These are phyloP conservation scores for Avena atlantica DNA, from an alignment of 176 grass and related monocot species.

Conservation along the genomic window DNA sequence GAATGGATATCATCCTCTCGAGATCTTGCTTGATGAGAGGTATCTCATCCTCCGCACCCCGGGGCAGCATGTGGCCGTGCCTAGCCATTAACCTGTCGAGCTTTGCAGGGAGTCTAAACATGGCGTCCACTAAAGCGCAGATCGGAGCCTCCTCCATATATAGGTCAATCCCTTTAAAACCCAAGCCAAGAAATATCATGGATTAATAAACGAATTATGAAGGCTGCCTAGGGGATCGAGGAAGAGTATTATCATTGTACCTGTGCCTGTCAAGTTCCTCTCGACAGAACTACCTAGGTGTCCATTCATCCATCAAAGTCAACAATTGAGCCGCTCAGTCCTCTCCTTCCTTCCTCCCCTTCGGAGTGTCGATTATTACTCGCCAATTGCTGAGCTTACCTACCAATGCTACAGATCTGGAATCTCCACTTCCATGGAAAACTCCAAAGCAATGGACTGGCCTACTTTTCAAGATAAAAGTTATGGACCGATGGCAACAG, in stretches of 20 bases:
- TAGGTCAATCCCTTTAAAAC: no score
- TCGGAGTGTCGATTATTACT: no score
- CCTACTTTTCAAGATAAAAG: no score
- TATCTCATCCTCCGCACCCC: not conserved
- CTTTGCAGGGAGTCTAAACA: constrained; percentile 16
- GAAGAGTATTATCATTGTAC: not conserved
- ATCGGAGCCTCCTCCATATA: not conserved
- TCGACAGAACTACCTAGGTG: not conserved
- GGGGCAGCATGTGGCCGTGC: not conserved
- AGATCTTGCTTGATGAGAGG: constrained; percentile 29
- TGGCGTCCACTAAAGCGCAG: not conserved
- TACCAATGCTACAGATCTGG: no score
- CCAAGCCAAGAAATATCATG: no score
- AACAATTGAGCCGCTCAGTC: not conserved
- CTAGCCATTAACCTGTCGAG: not conserved
- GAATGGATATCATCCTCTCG: not conserved
- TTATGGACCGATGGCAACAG: no score
- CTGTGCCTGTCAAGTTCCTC: not conserved
- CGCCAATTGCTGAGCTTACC: no score
- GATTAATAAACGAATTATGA: no score
- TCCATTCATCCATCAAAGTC: not conserved
- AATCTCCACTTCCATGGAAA: no score
- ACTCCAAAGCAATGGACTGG: no score
- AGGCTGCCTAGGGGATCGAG: no score
- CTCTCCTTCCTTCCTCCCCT: not conserved